Evolutionary conservation across 2,329 filamentous ascomycete species (phyloP).

Genomic region (Immersiporthe knoxdaviesiana): DNA sequence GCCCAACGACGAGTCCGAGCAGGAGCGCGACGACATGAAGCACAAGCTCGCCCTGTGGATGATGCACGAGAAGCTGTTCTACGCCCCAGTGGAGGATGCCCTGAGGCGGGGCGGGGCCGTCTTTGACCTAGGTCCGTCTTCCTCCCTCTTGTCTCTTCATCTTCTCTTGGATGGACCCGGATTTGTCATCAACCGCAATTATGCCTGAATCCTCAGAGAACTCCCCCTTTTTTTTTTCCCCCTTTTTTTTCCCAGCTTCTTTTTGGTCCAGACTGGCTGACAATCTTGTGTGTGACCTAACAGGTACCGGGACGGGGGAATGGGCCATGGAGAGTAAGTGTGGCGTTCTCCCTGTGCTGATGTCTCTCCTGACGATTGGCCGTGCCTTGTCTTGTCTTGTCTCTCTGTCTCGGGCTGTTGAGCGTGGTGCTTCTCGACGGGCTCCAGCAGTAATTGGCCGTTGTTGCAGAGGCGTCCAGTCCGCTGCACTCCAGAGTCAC

Average conservation of each 20-base stretch:
- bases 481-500: not conserved
- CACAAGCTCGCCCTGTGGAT: constrained; percentile 43
- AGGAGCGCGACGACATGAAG: constrained; percentile 47
- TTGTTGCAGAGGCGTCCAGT: not conserved
- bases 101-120: constrained; percentile 47
- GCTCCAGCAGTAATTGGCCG: not conserved
- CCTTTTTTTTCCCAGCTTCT: too few relatives aligned
- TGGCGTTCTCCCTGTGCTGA: constrained; percentile 16
- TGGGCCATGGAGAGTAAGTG: constrained; percentile 55
- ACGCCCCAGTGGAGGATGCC: constrained; percentile 46
- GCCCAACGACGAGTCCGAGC: constrained; percentile 47
- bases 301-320: constrained; percentile 55
- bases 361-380: not conserved
- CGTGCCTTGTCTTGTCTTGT: not conserved
- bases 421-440: not conserved
- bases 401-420: constrained; percentile 5
- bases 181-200: too few relatives aligned
- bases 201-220: too few relatives aligned
- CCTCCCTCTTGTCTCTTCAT: too few relatives aligned
- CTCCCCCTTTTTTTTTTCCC: too few relatives aligned
- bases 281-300: constrained; percentile 17
- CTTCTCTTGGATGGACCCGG: too few relatives aligned
- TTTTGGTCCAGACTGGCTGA: constrained; percentile 30
- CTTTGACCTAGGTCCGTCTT: constrained; percentile 50
- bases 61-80: constrained; percentile 45